Conservation (phyloP, 116 monocot species). For the Posidonia oceanica region DNA sequence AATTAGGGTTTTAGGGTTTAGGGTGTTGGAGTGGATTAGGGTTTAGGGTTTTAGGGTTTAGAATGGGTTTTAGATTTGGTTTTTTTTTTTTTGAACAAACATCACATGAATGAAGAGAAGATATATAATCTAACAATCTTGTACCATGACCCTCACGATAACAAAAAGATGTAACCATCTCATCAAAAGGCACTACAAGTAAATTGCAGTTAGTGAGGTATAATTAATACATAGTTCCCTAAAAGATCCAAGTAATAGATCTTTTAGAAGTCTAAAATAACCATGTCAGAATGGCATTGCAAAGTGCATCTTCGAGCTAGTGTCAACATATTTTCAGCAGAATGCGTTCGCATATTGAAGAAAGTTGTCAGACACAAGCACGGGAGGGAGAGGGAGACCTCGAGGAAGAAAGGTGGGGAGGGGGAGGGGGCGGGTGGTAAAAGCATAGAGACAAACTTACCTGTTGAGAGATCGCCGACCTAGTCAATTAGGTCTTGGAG, state of each 20-base stretch:
- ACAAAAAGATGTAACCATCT: no score
- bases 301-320: not conserved
- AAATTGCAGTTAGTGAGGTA: not conserved
- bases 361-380: not conserved
- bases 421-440: not conserved
- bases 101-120: no score
- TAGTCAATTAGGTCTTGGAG: not conserved
- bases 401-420: no score
- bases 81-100: no score
- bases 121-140: no score
- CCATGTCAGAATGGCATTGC: not conserved
- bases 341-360: not conserved
- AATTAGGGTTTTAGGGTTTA: no score
- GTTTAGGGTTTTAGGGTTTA: no score
- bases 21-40: no score
- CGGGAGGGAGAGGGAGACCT: not conserved
- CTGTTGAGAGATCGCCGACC: not conserved
- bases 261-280: not conserved
- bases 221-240: not conserved
- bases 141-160: no score
- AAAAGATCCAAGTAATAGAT: not conserved
- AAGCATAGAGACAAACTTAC: constrained; percentile 4
- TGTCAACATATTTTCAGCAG: not conserved
- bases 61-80: no score
- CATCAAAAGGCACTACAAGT: no score